A percentile compares a stretch with the other conserved stretches of the same genome.
These are phyloP conservation scores for Schizochytrium sp. DNA, from an alignment of 108 stramenopile genomes.

Conservation along the genomic window DNA sequence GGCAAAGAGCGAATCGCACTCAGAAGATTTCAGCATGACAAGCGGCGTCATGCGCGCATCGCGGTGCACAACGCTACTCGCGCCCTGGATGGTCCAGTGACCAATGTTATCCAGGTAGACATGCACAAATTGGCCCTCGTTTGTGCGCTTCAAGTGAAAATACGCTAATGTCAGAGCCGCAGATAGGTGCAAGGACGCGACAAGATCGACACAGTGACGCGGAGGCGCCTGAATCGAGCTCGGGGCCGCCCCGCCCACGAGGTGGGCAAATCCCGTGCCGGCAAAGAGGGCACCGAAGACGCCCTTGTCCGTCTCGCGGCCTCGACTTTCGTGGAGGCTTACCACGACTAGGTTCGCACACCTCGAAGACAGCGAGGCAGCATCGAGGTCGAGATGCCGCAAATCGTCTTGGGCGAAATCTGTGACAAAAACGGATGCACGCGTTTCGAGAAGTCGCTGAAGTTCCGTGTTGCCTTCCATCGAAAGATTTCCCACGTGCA, in stretches of 20 bases:
- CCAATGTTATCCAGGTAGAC: background rate
- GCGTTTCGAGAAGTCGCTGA: background rate
- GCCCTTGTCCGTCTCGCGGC: background rate
- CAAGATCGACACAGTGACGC: background rate
- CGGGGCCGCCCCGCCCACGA: background rate
- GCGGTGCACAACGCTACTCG: background rate
- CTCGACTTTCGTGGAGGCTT: background rate
- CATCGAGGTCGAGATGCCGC: background rate
- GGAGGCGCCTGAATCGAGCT: background rate
- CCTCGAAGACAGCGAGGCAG: background rate
- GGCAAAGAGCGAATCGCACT: background rate
- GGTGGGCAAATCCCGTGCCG: background rate
- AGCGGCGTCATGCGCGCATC: background rate
- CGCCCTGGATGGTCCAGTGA: background rate
- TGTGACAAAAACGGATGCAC: background rate
- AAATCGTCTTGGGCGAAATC: background rate
- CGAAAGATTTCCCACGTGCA: background rate
- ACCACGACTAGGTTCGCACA: background rate
- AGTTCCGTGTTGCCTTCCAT: background rate
- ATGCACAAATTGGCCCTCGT: background rate
- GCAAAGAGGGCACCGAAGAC: background rate
- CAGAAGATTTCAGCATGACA: background rate
- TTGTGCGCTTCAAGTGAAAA: background rate
- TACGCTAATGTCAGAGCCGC: background rate
- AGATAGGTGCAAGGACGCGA: background rate